Conservation (phyloP, 1,139 yeast genomes). For the Protomyces macrosporus region DNA sequence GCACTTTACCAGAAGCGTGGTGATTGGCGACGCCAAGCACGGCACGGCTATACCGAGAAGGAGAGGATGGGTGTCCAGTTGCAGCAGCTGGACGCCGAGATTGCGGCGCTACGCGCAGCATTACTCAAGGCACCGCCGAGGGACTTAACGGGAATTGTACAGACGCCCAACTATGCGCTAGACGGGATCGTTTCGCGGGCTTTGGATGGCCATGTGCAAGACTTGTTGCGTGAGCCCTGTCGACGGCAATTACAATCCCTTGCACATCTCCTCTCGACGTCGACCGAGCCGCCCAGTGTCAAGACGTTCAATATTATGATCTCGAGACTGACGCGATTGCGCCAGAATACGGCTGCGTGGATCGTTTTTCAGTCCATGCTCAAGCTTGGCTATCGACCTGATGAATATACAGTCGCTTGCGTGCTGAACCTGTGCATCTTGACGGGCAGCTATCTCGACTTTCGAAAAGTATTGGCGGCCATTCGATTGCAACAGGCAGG, state of each 20-base stretch:
- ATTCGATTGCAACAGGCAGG: constrained; percentile 15
- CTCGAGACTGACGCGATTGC: constrained; percentile 26
- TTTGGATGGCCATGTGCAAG: constrained; percentile 1
- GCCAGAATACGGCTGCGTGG: constrained; percentile 31
- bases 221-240: constrained; percentile 1
- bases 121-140: not conserved
- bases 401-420: constrained; percentile 26
- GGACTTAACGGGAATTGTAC: not conserved
- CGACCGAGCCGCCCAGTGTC: constrained; percentile 26
- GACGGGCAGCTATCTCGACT: constrained; percentile 13
- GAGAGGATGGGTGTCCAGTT: not conserved
- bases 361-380: constrained; percentile 29
- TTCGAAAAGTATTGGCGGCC: constrained; percentile 24
- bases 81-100: not conserved
- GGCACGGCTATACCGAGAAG: not conserved
- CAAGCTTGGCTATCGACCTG: constrained; percentile 24
- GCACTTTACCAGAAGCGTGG: not conserved
- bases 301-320: constrained; percentile 30
- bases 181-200: not conserved
- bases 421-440: constrained; percentile 27
- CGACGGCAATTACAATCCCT: not conserved
- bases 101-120: not conserved
- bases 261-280: not conserved
- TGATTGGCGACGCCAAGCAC: not conserved
- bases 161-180: not conserved